A percentile compares a stretch with the other conserved stretches of the same genome.
These are phyloP conservation scores for Apiotrichum gracile DNA, from an alignment of 1,284 basidiomycete genomes.

Conservation along the genomic window DNA sequence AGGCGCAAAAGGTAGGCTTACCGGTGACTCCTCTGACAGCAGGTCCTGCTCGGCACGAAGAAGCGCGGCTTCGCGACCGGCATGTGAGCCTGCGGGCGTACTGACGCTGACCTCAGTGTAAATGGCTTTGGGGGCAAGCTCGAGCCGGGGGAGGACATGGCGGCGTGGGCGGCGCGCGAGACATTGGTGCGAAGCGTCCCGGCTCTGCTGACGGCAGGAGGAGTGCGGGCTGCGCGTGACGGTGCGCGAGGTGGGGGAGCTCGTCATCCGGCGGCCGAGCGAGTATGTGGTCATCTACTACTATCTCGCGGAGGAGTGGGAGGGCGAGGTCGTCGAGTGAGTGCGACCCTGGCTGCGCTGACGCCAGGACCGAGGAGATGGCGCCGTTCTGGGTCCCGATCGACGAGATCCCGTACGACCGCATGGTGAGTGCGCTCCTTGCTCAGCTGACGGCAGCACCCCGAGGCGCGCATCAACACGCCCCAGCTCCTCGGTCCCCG, in stretches of 20 bases:
- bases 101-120: constrained; percentile 13
- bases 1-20: background rate
- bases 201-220: constrained; percentile 53
- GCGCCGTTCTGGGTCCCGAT: background rate
- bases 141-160: constrained; percentile 57
- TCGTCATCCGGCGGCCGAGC: background rate
- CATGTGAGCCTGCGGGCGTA: constrained; percentile 48
- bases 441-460: background rate
- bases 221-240: constrained; percentile 63
- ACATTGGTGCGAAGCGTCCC: constrained; percentile 35
- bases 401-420: background rate
- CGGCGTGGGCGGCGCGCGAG: constrained; percentile 60
- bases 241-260: background rate
- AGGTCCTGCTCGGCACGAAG: constrained; percentile 63
- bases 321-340: background rate
- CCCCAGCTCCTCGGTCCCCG: background rate
- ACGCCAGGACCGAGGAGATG: constrained; percentile 1
- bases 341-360: background rate
- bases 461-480: background rate
- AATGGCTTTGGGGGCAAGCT: constrained; percentile 73
- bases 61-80: constrained; percentile 63
- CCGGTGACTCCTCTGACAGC: background rate
- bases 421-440: background rate
- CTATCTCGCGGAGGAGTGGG: background rate
- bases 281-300: background rate